Percentiles rank a stretch among this genome's conserved stretches.
phyloP scores from a whole-genome alignment of 1,284 basidiomycete species.

The Trametes versicolor region DNA sequence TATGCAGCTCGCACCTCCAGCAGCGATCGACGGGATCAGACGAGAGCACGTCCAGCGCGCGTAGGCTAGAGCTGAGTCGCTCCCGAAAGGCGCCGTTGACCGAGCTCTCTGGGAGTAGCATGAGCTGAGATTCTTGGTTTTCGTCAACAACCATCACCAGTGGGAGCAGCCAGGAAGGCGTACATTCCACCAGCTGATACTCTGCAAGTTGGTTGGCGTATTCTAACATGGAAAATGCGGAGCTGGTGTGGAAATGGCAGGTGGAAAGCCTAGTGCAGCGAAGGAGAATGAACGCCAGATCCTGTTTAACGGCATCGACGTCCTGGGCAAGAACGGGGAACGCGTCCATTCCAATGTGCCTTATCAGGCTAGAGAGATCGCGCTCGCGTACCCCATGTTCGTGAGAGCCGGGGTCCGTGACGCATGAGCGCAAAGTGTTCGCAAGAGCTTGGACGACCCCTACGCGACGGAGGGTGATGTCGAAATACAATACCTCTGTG shows the following conservation, averaged over 20 bases:
- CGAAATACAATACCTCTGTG: constrained; percentile 15
- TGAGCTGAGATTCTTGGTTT: too few species aligned
- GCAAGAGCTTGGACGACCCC: constrained; percentile 14
- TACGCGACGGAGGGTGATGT: constrained; percentile 20
- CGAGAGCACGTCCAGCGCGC: not conserved
- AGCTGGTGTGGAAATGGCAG: constrained; percentile 1
- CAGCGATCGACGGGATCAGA: not conserved
- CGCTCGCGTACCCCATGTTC: not conserved
- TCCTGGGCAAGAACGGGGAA: constrained; percentile 9
- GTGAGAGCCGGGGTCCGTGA: constrained; percentile 2
- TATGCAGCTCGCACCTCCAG: not conserved
- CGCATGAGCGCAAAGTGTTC: not conserved
- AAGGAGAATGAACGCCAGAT: constrained; percentile 9
- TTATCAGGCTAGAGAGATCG: constrained; percentile 3
- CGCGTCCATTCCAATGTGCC: constrained; percentile 18
- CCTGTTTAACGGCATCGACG: constrained; percentile 4
- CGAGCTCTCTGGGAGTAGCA: not conserved
- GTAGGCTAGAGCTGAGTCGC: not conserved
- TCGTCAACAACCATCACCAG: too few species aligned
- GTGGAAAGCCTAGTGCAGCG: constrained; percentile 14
- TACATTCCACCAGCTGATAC: not conserved
- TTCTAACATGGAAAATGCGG: not conserved
- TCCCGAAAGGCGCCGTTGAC: not conserved
- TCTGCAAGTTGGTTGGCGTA: not conserved
- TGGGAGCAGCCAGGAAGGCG: constrained; percentile 2